A percentile compares a stretch with the other conserved stretches of the same genome.
Evolutionary conservation across 1,139 yeast genomes (phyloP).

Genomic region (Casaregolazyma suthepensis): DNA sequence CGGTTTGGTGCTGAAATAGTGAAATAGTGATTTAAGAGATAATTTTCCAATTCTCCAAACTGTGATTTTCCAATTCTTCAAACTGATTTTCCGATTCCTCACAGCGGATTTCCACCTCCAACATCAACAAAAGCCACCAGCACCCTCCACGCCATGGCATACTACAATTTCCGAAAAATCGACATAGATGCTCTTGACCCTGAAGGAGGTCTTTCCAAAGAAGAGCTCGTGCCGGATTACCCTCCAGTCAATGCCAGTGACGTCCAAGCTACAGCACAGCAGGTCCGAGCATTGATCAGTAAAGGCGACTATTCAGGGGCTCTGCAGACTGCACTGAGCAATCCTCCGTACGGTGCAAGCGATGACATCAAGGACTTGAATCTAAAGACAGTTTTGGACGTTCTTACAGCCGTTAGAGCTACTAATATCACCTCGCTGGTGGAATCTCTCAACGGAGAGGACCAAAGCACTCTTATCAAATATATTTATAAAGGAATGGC

Average conservation of each 20-base stretch:
- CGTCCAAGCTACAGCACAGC: conserved; percentile 49
- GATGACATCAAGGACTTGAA: conserved; percentile 46
- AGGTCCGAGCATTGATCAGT: conserved; percentile 57
- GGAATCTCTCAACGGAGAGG: conserved; percentile 50
- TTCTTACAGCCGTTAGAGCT: conserved; percentile 68
- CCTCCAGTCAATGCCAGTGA: conserved; percentile 43
- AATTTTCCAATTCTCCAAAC: background rate
- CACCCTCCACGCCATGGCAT: conserved; percentile 23
- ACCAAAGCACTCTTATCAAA: conserved; percentile 75
- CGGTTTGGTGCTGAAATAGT: background rate
- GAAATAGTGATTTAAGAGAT: too few species aligned
- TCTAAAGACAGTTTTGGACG: conserved; percentile 62
- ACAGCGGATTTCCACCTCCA: background rate
- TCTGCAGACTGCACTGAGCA: conserved; percentile 52
- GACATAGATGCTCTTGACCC: conserved; percentile 90
- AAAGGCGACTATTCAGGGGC: conserved; percentile 71
- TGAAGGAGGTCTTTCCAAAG: conserved; percentile 59
- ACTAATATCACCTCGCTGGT: conserved; percentile 62
- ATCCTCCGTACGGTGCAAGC: conserved; percentile 80
- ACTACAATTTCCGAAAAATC: conserved; percentile 53
- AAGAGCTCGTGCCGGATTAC: conserved; percentile 55
- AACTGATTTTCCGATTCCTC: background rate
- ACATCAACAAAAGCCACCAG: background rate
- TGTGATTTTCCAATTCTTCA: background rate
- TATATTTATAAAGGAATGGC: conserved; percentile 85